Evolutionary conservation across 768 basidiomycete genomes (phyloP), one percentile per base, ranked within the genome.

Genomic region (Suillus bovinus): DNA sequence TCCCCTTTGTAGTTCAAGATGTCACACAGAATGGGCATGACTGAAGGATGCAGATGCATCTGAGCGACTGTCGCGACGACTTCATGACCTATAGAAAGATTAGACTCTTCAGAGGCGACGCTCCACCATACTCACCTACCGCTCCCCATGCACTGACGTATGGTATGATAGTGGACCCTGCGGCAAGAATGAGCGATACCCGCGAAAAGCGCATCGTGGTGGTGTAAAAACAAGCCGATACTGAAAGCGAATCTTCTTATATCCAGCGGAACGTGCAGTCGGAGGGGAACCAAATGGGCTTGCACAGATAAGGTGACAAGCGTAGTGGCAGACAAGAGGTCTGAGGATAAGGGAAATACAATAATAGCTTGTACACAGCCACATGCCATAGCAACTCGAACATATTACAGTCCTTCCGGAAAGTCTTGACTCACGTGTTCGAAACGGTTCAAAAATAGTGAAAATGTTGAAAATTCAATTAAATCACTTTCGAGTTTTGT

Each of bases 1-100:
- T 81, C 60, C 65, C 69, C 59, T 69, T 66, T 14, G 69, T 77
- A 77, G 75, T 65, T 87, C 66, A 97, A 87, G 68, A 98, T 87
- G 33, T 78, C 74, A 66, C 90, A 92, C 59, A 97, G 77, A 34
- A 80, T 81, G 3, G 84, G 81, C 44, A 89, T 80, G 5, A 89
- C 87, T 3, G 77, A 78, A 0, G 92, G 91, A 72, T 93, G 85
- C 3, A 98, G 83, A 72, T 97, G 86, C 63, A 96, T 93, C 72
- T 98, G 91, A 1, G 96, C 96, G 61, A 99, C 91, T 6, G 95
- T 96, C 1, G 95, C 96, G 5, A 94, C 86, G 36, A 97, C 88
- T 78, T 97, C 91, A 68, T 98, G 96, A 4, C 95, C 94, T 87
- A 64, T 29, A 36, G 14, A 13, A 58, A 29, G 53, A 41, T 50